These are phyloP conservation scores for Monsonia emarginata DNA, from an alignment of 441 rosid genomes.

Conservation along the genomic window DNA sequence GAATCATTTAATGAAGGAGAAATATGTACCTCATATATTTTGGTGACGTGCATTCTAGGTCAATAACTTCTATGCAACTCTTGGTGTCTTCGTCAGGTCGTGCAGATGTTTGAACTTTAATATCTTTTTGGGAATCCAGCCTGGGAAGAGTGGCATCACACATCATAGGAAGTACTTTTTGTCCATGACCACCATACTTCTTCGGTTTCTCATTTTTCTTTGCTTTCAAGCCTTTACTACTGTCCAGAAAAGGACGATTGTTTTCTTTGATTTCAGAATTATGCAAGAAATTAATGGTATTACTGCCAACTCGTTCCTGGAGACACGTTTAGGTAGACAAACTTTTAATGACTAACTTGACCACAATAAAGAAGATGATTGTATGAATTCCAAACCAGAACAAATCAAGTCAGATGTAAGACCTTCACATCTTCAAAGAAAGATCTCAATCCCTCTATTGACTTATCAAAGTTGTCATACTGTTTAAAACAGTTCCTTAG, in stretches of 20 bases:
- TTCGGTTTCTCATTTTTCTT: constrained; percentile 31
- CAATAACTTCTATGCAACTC: constrained; percentile 35
- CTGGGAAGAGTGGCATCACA: constrained; percentile 20
- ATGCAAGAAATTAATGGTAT: constrained; percentile 22
- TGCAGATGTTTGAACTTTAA: constrained; percentile 25
- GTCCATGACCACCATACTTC: constrained; percentile 25
- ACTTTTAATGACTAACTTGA: constrained; percentile 11
- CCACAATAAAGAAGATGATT: constrained; percentile 9
- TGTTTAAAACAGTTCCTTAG: constrained; percentile 63
- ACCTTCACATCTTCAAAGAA: constrained; percentile 81
- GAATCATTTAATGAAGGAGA: constrained; percentile 15
- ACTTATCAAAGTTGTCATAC: constrained; percentile 46
- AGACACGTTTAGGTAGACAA: constrained; percentile 26
- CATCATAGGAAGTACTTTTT: constrained; percentile 18
- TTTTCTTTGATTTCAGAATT: constrained; percentile 23
- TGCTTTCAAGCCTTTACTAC: constrained; percentile 20
- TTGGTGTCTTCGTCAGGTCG: constrained; percentile 27
- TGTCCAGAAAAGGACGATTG: constrained; percentile 19
- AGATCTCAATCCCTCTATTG: constrained; percentile 51
- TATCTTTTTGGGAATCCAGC: constrained; percentile 25
- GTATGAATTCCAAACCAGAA: constrained; percentile 12
- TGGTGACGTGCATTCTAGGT: constrained; percentile 39
- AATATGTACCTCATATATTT: constrained; percentile 47
- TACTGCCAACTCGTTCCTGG: constrained; percentile 46
- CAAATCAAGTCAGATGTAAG: constrained; percentile 7